Base-by-base conservation (phyloP, 2,329 filamentous ascomycete species). In the Ceratocystis ficicola region DNA sequence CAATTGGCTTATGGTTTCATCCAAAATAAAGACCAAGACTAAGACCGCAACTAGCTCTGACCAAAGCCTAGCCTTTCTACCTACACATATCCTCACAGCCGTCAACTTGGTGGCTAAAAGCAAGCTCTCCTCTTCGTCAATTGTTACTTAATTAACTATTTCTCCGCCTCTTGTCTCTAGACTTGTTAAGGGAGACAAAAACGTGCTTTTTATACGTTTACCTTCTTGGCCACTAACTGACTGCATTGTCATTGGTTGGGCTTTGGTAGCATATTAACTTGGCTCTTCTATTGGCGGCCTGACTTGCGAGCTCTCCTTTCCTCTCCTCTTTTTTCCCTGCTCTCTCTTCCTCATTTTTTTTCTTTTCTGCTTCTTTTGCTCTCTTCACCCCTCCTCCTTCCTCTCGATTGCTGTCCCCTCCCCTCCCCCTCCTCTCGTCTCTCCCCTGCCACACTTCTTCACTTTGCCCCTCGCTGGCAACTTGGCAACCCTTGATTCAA, bases 301-400 rank as follows among this genome's bases (percentile, higher is more conserved):
- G 41, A 55, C 48, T 41, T 41, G 36, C 12, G 32, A 36, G 36
- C 36, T 46, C 63, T 44, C 32, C 63, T 44, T 36, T 60, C 44
- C 64, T 44, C 48, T 65, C 60, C 66, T 60, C 62, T 68, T 67
- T 63, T 52, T 57, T 66, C 48, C 60, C 57, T 68, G 63, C 25
- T 15, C 5, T 28, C 25, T 52, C 48, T 28, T 52, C 25, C 61
- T 68, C 61, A 62, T 25, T 59, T 63, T 62, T 66, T 65, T 68
- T 59, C 65, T 66, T 66, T 61, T 62, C 41, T 55, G 57, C 41
- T 64, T 30, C 63, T 62, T 64, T 59, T 66, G 44, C 60, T 63
- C 52, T 59, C 48, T 62, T 32, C 59, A 46, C 57, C 63, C 46
- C 20, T 62, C 41, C 41, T 50, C 66, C 44, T 60, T 48, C 57